Evolutionary conservation across 768 basidiomycete genomes (phyloP).

Genomic region (Lactarius psammicola): DNA sequence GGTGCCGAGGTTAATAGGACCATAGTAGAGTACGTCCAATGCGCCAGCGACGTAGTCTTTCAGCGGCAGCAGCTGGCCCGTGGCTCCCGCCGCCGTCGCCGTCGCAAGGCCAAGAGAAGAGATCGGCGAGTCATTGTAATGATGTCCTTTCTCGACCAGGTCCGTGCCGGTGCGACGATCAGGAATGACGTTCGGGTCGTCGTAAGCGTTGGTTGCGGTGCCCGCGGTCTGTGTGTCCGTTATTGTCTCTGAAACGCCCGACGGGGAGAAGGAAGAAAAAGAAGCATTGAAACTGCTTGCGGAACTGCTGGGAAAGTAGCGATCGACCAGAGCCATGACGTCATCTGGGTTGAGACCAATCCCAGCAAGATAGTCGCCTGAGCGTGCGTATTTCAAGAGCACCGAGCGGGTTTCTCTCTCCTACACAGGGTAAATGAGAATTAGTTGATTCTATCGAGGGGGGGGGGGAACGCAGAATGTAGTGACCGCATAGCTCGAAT

Average conservation of each 20-base stretch:
- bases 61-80: conserved; percentile 34
- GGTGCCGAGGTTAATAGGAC: conserved; percentile 51
- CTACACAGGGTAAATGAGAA: conserved; percentile 20
- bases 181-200: conserved; percentile 2
- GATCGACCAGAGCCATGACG: conserved; percentile 29
- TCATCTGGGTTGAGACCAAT: conserved; percentile 36
- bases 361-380: conserved; percentile 34
- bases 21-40: conserved; percentile 51
- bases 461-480: not conserved
- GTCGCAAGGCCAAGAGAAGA: not conserved
- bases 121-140: not conserved
- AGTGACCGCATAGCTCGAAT: conserved; percentile 31
- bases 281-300: conserved; percentile 16
- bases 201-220: not conserved
- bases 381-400: conserved; percentile 36
- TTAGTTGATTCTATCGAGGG: not conserved
- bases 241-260: not conserved
- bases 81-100: not conserved
- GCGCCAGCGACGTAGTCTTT: conserved; percentile 41
- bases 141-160: too few species aligned
- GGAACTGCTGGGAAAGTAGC: conserved; percentile 29
- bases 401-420: conserved; percentile 33
- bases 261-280: not conserved
- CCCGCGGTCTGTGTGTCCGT: not conserved
- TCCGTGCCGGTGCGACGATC: not conserved